These are phyloP conservation scores for Cryptococcus sp. DNA, from an alignment of 1,284 basidiomycete species.

Conservation along the genomic window DNA sequence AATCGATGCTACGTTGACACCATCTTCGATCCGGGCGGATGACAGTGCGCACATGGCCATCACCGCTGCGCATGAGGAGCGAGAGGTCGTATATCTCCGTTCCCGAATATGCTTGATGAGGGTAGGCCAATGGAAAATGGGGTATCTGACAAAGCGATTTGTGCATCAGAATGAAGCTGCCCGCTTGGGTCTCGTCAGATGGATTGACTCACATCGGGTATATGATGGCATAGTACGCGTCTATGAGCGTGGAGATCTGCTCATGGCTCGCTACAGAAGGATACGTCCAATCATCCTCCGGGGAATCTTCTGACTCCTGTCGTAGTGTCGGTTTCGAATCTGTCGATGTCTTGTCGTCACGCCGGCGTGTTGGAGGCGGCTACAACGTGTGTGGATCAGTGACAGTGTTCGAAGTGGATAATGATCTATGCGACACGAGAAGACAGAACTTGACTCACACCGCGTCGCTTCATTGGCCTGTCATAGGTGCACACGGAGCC, in stretches of 20 bases:
- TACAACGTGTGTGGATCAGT: not conserved
- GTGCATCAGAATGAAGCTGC: too few species aligned
- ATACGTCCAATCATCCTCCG: constrained; percentile 29
- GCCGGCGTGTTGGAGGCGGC: not conserved
- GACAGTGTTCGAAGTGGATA: too few species aligned
- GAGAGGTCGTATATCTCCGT: constrained; percentile 34
- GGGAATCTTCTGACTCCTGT: not conserved
- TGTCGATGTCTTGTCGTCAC: not conserved
- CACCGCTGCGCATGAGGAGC: constrained; percentile 37
- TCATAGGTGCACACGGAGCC: constrained; percentile 47
- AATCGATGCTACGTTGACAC: constrained; percentile 23
- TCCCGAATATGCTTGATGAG: constrained; percentile 30
- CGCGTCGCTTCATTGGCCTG: constrained; percentile 46
- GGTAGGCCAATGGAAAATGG: constrained; percentile 50
- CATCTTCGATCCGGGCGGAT: constrained; percentile 44
- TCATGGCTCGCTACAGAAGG: constrained; percentile 30
- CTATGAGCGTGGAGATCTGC: constrained; percentile 33
- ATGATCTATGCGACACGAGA: not conserved
- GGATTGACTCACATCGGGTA: constrained; percentile 36
- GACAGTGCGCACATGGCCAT: constrained; percentile 48
- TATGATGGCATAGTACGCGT: constrained; percentile 35
- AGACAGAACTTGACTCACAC: constrained; percentile 30
- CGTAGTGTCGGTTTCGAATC: not conserved
- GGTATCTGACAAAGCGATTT: constrained; percentile 21
- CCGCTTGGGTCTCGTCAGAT: not conserved